These are phyloP conservation scores for Magnolia sinica DNA, from an alignment of 164 flowering plant genomes.

Conservation along the genomic window DNA sequence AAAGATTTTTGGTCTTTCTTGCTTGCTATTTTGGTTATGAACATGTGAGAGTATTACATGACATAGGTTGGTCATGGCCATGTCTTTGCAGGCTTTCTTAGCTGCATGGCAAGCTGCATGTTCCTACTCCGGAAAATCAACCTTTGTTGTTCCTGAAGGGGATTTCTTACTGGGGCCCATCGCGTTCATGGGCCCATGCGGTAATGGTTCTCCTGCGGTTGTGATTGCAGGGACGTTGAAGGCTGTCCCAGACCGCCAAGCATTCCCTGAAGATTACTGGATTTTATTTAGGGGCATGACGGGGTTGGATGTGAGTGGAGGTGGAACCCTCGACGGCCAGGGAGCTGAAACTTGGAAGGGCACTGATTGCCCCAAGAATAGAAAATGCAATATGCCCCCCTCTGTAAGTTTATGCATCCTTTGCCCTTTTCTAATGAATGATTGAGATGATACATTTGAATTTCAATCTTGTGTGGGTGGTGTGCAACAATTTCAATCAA, in stretches of 20 bases:
- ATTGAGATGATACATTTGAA: too few relatives aligned
- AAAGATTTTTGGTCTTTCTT: too few relatives aligned
- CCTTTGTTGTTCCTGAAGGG: neutral
- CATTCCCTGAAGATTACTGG: neutral
- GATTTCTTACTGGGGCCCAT: constrained; percentile 3
- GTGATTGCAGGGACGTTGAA: constrained; percentile 2
- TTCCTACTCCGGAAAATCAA: neutral
- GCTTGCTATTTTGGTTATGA: too few relatives aligned
- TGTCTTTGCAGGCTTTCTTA: constrained; percentile 4
- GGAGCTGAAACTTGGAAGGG: constrained; percentile 2
- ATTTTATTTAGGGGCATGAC: neutral
- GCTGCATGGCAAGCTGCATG: constrained; percentile 11
- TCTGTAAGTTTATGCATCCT: constrained; percentile 3
- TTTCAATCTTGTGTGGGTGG: too few relatives aligned
- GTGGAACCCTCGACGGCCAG: constrained; percentile 12
- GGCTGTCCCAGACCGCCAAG: neutral
- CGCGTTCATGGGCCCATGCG: constrained; percentile 7
- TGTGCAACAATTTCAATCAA: neutral
- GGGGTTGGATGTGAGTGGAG: neutral
- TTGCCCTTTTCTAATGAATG: too few relatives aligned
- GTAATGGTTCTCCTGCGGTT: neutral
- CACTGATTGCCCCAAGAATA: neutral
- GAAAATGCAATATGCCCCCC: neutral
- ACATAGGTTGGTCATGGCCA: neutral
- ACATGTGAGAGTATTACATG: too few relatives aligned